Conservation (phyloP, 2,329 filamentous ascomycete genomes). For the Neofusicoccum sp. region DNA sequence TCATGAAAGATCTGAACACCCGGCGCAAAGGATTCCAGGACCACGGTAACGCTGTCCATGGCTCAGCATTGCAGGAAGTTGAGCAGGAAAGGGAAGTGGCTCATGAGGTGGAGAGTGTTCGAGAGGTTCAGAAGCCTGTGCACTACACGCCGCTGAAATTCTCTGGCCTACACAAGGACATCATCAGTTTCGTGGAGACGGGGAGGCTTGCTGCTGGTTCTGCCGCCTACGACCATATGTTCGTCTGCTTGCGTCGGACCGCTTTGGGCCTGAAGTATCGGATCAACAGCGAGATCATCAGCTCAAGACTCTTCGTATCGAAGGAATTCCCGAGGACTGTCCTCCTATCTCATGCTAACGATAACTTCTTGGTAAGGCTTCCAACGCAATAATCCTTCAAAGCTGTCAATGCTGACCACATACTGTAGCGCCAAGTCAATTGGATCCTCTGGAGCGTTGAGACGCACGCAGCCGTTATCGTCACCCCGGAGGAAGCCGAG, state of each 20-base stretch:
- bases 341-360: slow-evolving; percentile 34
- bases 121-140: slow-evolving; percentile 52
- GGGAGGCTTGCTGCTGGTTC: slow-evolving; percentile 37
- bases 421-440: slow-evolving; percentile 48
- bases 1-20: slow-evolving; percentile 32
- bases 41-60: slow-evolving; percentile 44
- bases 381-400: no score
- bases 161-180: slow-evolving; percentile 47
- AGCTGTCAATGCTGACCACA: not conserved
- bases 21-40: slow-evolving; percentile 42
- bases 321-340: slow-evolving; percentile 52
- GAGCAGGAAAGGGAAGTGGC: slow-evolving; percentile 57
- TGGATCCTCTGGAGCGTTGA: slow-evolving; percentile 60
- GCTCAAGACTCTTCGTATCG: slow-evolving; percentile 40
- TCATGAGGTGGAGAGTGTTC: slow-evolving; percentile 57
- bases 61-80: slow-evolving; percentile 59
- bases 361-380: slow-evolving; percentile 40
- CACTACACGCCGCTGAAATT: slow-evolving; percentile 44
- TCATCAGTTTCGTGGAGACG: slow-evolving; percentile 47
- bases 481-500: slow-evolving; percentile 65
- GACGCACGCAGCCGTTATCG: slow-evolving; percentile 51
- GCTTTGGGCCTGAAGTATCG: slow-evolving; percentile 37
- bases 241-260: slow-evolving; percentile 28
- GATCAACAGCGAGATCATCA: slow-evolving; percentile 25
- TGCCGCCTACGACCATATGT: slow-evolving; percentile 2